Base-by-base conservation (phyloP, 1,284 basidiomycete species). In the Xerocomus amazonicus region DNA sequence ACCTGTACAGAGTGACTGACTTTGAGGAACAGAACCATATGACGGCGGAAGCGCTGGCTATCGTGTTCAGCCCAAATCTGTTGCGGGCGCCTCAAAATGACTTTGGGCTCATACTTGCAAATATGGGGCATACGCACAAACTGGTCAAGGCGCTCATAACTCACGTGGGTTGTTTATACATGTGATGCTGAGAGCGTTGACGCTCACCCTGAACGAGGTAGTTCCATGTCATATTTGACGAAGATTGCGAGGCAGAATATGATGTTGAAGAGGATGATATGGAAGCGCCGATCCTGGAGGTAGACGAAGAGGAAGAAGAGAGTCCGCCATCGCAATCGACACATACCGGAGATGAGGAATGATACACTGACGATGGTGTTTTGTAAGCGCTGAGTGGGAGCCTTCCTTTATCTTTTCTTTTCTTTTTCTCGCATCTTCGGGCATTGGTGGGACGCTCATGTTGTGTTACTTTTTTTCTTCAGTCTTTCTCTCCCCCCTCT, bases 1-100 rank as follows among this genome's bases (percentile, higher is more conserved):
- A 23, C 27, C n/a, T 33, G 23, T 50, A 3, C 61, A 89, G 87
- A 60, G 85, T 92, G 27, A 89, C 87, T 8, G 90, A 92, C 59
- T 89, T 78, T 63, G 90, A 92, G 62, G 87, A 90, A 51, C 77
- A 83, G 43, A 92, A 92, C 59, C 87, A 92, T 54, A 92, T 92
- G 90, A 89, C 85, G 2, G 82, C 87, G 0, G 84, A 89, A 56
- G 84, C 86, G 6, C 73, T 92, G 4, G 84, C 90, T 0, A 90
- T 90, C 42, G 87, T 91, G 19, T 90, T 91, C 66, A 87, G 87
- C 53, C 89, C 88, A 2, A 90, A 89, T 59, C 68, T 92, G 47
- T 66, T 84, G 45, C 79, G 82, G 31, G 81, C 82, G 2, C 84
- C 82, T 13, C 80, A 82, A 59, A 86, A 87, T 56, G 84, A 89